Conservation (phyloP, 805 yeast genomes). For the Tetrapisispora pingtungensis region DNA sequence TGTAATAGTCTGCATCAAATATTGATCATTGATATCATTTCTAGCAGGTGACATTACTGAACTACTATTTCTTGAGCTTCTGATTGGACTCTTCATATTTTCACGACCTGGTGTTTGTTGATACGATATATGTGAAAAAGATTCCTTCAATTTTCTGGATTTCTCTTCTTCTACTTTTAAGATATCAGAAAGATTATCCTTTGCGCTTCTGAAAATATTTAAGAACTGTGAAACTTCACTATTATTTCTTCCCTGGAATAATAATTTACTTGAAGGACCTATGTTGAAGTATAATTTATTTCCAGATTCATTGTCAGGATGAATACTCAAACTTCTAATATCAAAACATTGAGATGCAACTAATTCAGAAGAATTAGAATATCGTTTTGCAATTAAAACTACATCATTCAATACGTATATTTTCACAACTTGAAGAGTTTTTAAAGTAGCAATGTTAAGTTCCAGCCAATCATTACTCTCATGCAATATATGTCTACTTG, state of each 20-base stretch:
- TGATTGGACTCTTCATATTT: constrained; percentile 25
- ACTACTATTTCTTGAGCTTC: constrained; percentile 27
- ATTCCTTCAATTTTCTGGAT: constrained; percentile 35
- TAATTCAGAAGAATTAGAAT: constrained; percentile 5
- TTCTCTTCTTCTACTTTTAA: constrained; percentile 40
- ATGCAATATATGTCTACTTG: constrained; percentile 65
- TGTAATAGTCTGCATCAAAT: constrained; percentile 46
- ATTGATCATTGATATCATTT: constrained; percentile 17
- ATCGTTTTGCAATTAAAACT: constrained; percentile 61
- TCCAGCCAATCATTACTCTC: constrained; percentile 84
- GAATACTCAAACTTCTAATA: not conserved
- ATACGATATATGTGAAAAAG: constrained; percentile 33
- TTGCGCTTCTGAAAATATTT: constrained; percentile 50
- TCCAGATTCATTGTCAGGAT: not conserved
- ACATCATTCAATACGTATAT: constrained; percentile 70
- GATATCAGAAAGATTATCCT: constrained; percentile 48
- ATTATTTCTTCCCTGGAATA: constrained; percentile 20
- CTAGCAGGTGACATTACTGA: constrained; percentile 15
- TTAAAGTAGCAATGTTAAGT: constrained; percentile 75
- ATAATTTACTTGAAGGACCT: not conserved
- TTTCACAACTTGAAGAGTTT: constrained; percentile 66
- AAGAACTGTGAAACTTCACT: constrained; percentile 34
- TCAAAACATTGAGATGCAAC: not conserved
- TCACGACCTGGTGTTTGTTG: constrained; percentile 26
- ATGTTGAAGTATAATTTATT: constrained; percentile 1